phyloP scores from a whole-genome alignment of 495 filamentous ascomycete species.

The Terfezia boudieri region DNA sequence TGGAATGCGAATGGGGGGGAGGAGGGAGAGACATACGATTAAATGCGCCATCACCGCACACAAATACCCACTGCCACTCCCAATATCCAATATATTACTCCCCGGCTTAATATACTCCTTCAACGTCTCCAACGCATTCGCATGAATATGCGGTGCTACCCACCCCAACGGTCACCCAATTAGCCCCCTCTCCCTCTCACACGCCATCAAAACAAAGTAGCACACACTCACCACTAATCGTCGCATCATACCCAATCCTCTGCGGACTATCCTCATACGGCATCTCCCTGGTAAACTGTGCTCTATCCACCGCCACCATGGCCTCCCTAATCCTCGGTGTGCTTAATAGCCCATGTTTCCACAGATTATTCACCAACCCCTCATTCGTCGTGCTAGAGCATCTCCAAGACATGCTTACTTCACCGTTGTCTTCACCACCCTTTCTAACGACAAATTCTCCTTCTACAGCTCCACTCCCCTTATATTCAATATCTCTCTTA shows the following conservation, averaged over 20 bases:
- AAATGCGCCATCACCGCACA: constrained; percentile 76
- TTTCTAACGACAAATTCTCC: too few species aligned
- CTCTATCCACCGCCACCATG: constrained; percentile 71
- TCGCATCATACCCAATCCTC: constrained; percentile 64
- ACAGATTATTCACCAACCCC: constrained; percentile 61
- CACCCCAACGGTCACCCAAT: neutral
- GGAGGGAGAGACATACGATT: constrained; percentile 26
- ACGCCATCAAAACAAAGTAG: neutral
- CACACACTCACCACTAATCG: constrained; percentile 37
- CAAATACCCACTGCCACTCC: constrained; percentile 75
- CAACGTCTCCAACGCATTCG: constrained; percentile 24
- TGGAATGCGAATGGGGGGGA: neutral
- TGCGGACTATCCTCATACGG: constrained; percentile 84
- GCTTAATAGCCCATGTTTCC: constrained; percentile 45
- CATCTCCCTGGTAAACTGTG: constrained; percentile 44
- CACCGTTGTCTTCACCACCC: too few species aligned
- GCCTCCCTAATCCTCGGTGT: constrained; percentile 47
- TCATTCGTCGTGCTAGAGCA: constrained; percentile 57
- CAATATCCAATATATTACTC: constrained; percentile 54
- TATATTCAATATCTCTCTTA: too few species aligned
- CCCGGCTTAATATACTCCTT: constrained; percentile 9
- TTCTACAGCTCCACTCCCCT: too few species aligned
- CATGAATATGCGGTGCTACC: constrained; percentile 87
- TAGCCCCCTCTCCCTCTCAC: neutral
- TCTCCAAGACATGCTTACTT: constrained; percentile 60